Conservation (phyloP, 2,329 filamentous ascomycete genomes). For the Ophiostoma triangulosporum region DNA sequence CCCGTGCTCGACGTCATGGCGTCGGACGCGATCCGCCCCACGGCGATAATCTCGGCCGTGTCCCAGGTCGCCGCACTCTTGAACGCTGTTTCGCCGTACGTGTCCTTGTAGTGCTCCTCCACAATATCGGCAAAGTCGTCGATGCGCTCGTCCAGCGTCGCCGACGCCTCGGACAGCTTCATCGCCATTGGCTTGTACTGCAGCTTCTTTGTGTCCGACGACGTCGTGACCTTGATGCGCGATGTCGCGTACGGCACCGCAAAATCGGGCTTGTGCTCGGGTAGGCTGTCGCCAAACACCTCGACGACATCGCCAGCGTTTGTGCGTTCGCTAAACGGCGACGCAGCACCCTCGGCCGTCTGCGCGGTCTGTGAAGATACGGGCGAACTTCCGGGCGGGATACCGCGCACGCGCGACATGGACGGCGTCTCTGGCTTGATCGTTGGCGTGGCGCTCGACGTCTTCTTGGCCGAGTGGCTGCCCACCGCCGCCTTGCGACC, state of each 20-base stretch:
- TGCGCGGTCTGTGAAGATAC: neutral
- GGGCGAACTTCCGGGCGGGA: constrained; percentile 20
- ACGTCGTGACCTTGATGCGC: constrained; percentile 72
- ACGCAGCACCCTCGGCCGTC: neutral
- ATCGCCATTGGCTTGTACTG: constrained; percentile 86
- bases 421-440: constrained; percentile 28
- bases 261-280: constrained; percentile 52
- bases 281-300: constrained; percentile 64
- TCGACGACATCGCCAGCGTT: constrained; percentile 76
- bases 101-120: constrained; percentile 58
- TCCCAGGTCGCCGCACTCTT: constrained; percentile 77
- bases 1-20: constrained; percentile 28
- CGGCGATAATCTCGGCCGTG: constrained; percentile 74
- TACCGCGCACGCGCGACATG: constrained; percentile 24
- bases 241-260: constrained; percentile 60
- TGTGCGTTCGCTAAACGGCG: constrained; percentile 55
- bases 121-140: constrained; percentile 71
- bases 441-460: constrained; percentile 29
- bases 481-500: neutral
- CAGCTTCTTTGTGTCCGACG: constrained; percentile 82
- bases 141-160: constrained; percentile 89
- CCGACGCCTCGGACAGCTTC: constrained; percentile 84
- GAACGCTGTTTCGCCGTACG: constrained; percentile 50
- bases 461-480: constrained; percentile 13
- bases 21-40: constrained; percentile 85